phyloP scores from a whole-genome alignment of 108 stramenopile species.

The Pseudonitzschia multistriata region DNA sequence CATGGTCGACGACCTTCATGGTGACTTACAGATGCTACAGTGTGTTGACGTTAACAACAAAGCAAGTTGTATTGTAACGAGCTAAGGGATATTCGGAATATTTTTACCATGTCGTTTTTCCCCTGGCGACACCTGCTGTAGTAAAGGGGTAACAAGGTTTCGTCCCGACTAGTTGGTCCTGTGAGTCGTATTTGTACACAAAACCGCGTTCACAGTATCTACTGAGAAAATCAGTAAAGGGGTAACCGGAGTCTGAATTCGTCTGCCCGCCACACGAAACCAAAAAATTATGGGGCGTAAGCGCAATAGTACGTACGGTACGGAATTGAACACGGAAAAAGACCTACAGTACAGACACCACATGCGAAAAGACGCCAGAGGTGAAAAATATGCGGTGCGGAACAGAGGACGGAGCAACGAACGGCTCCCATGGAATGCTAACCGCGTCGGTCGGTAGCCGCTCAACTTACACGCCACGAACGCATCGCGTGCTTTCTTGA shows the following conservation, averaged over 20 bases:
- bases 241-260: constrained; percentile 4
- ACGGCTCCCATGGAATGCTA: constrained; percentile 2
- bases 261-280: constrained; percentile 1
- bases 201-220: background rate
- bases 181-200: constrained; percentile 2
- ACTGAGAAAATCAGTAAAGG: constrained; percentile 13
- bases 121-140: background rate
- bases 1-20: background rate
- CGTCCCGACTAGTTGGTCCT: background rate
- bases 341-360: too few relatives aligned
- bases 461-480: constrained; percentile 6
- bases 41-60: constrained; percentile 10
- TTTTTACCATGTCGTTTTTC: background rate
- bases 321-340: too few relatives aligned
- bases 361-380: too few relatives aligned
- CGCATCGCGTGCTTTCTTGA: background rate
- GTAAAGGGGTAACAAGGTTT: constrained; percentile 9
- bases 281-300: background rate
- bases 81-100: background rate
- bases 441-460: background rate
- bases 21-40: constrained; percentile 11
- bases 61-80: constrained; percentile 5
- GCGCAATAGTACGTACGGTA: too few relatives aligned
- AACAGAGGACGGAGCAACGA: background rate
- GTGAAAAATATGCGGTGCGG: constrained; percentile 13